Base-by-base conservation (phyloP, 2,329 filamentous ascomycete genomes). In the Fusarium xyrophilum region DNA sequence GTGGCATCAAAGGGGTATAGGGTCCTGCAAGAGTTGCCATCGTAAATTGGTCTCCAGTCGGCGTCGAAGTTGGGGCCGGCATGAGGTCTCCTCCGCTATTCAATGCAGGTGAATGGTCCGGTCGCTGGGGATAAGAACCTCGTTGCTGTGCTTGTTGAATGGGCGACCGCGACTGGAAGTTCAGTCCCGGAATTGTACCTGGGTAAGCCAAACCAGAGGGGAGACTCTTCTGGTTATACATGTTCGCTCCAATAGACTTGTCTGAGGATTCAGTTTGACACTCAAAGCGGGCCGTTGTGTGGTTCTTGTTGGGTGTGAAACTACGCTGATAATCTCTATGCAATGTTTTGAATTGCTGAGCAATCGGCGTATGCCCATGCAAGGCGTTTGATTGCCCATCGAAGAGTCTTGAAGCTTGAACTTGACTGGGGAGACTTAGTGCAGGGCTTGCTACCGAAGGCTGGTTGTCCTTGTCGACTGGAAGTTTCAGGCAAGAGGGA, bases 231-330 rank as follows among this genome's bases (percentile, higher is more conserved):
- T 44, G 43, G 23, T 51, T 47, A 13, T 25, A 11, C 28, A 47
- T 51, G 17, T 46, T 17, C 40, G 55, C 43, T 11, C 55, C 66
- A 19, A 67, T 71, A 6, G 65, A 60, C 19, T 67, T 69, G 15
- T 70, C 61, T 11, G 65, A 56, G 7, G 58, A 69, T n/a, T 57
- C 58, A 6, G 47, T 27, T 40, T 50, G 52, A 23, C 48, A 32
- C n/a, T 67, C 67, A 23, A 69, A 67, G 3, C 56, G 61, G 35
- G 58, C 65, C 15, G 47, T 44, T 14, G 62, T 55, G 19, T 63
- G 42, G 17, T 42, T 13, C 23, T 39, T 44, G 19, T 56, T 55
- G n/a, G 42, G 28, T 2, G 17, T 30, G 7, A 39, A 44, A 38
- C 25, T 57, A n/a, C 23, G 48, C 38, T 67, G 62, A 17, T 56